Conservation (phyloP, 2,329 filamentous ascomycete species). For the Alternaria rosae region DNA sequence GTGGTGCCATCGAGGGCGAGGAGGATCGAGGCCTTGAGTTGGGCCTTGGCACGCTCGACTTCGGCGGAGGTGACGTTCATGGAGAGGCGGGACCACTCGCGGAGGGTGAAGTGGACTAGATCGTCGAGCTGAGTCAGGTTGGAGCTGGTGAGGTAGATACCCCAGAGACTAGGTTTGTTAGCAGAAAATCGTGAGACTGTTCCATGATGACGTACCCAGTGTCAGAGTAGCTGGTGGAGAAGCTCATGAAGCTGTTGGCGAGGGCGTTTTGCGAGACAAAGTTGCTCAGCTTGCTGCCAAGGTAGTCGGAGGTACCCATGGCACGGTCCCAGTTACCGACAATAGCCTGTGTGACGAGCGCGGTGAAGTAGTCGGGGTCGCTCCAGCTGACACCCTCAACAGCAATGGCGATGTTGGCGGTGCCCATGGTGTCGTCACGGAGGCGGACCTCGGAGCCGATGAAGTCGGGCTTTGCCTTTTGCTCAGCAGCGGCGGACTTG, state of each 20-base stretch:
- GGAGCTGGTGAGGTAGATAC: conserved; percentile 97
- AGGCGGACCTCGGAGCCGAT: conserved; percentile 95
- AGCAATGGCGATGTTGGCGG: conserved; percentile 96
- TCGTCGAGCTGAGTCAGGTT: conserved; percentile 88
- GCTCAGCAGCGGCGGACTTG: conserved; percentile 72
- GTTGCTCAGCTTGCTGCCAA: conserved; percentile 96
- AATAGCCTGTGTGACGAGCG: conserved; percentile 95
- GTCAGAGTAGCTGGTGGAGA: conserved; percentile 99
- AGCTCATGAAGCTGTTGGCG: conserved; percentile 99
- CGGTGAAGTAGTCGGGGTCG: conserved; percentile 98
- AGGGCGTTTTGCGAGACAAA: conserved; percentile 94
- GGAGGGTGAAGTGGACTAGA: conserved; percentile 96
- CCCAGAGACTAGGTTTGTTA: conserved; percentile 80
- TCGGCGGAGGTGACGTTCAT: conserved; percentile 87
- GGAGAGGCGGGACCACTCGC: conserved; percentile 96
- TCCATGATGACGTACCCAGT: conserved; percentile 77
- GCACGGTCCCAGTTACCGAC: conserved; percentile 99
- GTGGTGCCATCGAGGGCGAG: conserved; percentile 97
- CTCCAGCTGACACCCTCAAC: conserved; percentile 99
- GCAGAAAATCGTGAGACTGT: conserved; percentile 10
- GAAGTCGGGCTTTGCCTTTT: conserved; percentile 91
- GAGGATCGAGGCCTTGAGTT: conserved; percentile 98
- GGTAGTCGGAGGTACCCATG: conserved; percentile 95
- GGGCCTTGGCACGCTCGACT: conserved; percentile 97
- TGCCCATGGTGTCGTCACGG: conserved; percentile 93